Base-by-base conservation (phyloP, 2,329 filamentous ascomycete genomes). In the Fusarium sp. region DNA sequence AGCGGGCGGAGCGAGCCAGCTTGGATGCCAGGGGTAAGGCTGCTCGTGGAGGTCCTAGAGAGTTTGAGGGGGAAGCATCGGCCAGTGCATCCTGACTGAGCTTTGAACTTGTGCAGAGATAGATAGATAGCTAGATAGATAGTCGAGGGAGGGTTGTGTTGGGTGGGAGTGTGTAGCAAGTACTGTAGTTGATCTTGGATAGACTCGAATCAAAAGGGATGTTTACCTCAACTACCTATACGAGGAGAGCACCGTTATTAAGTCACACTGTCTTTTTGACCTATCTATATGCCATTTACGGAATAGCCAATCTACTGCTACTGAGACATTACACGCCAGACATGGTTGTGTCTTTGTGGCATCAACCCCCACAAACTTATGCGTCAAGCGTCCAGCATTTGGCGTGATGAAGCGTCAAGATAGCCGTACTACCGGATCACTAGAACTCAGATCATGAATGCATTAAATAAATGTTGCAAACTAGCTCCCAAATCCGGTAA, bases 181-280 rank as follows among this genome's bases (percentile, higher is more conserved):
- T 17, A 19, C 19, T 19, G 19, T 19, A 27, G 32, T 49, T 35
- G 23, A 14, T 36, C 11, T 43, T 31, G 4, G 19, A 21, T 7
- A 13, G 21, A 19, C 37, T 43, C 23, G 31, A 27, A 32, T 25
- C 14, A 59, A 49, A 7, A 39, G 31, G 14, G 33, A 32, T 31
- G 37, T 25, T 21, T 35, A 41, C 25, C 11, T 55, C 39, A 35
- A 14, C 41, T 33, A 35, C 17, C 41, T 33, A 39, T 48, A 29
- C 37, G 29, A 49, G 21, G 21, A 37, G 29, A 7, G 11, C 36
- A 13, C 13, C 42, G 32, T 48, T 55, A 35, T 46, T 61, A 62
- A 57, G 46, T 48, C 23, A 15, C 42, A 63, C 35, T 65, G 52
- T 61, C 17, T 37, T 13, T 55, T 63, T 65, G 61, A 54, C 58